Evolutionary conservation across 176 grass and related monocot genomes (phyloP), one percentile per base, ranked within the genome.

Genomic region (Melocanna baccifera): DNA sequence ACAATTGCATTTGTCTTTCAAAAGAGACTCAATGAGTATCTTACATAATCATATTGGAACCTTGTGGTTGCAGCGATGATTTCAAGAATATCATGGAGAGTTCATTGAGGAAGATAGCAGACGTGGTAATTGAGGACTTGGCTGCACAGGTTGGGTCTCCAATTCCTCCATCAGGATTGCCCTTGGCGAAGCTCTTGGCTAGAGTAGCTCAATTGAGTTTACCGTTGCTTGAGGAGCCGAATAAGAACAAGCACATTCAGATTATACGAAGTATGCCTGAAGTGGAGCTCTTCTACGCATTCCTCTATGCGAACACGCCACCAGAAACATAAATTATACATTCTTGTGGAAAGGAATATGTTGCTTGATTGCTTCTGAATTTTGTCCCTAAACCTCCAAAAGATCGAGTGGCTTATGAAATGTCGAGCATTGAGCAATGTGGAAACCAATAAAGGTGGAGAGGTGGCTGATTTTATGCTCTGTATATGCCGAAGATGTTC

Each of bases 231-330:
- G 97, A 99, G 66, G 97, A 99, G 57, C 97, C 93, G 58, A 85
- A 83, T 47, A 89, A 86, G 67, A 99, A 99, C 86, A 96, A 92
- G 63, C 91, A 96, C 71, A 89, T 92, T 23, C 83, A 96, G 78
- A 90, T 86, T 40, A 87, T 99, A 43, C 72, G 75, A 89, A 92
- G 77, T 69, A 86, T 91, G 87, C 90, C 93, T 5, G 91, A 99
- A 85, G 93, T 96, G 48, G 90, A 89, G 51, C 90, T 96, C 73
- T 99, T 99, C 80, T 96, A 92, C 84, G 91, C 97, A 30, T 91
- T 99, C 50, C 88, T 99, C 16, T 99, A 96, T 23, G 91, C 97
- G 7, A 93, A 96, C 74, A 94, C 94, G 84, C 86, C 77, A 62
- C 81, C 80, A 7, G 85, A 91, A 87, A 80, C 62, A 61, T 84